Evolutionary conservation across 441 rosid genomes (phyloP).

Genomic region (Capsella rubella): DNA sequence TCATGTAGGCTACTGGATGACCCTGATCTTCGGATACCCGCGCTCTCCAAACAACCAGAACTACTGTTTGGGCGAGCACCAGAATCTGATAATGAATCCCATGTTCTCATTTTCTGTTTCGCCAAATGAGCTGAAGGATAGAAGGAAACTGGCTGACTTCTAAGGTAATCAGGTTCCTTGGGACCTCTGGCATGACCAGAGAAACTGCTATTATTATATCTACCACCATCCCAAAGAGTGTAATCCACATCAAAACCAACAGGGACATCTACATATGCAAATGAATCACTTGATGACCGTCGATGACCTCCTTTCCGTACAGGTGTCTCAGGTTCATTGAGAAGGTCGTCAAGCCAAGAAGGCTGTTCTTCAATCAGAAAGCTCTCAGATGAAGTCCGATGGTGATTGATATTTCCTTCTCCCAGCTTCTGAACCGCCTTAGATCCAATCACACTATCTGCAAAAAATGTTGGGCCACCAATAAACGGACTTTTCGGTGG

Average conservation of each 20-base stretch:
- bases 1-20: slow-evolving; percentile 55
- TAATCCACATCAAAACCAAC: slow-evolving; percentile 60
- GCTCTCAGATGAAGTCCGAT: slow-evolving; percentile 90
- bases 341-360: slow-evolving; percentile 97
- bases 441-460: slow-evolving; percentile 68
- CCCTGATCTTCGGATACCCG: slow-evolving; percentile 54
- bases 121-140: slow-evolving; percentile 52
- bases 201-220: slow-evolving; percentile 46
- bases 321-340: slow-evolving; percentile 93
- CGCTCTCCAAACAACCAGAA: slow-evolving; percentile 59
- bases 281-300: slow-evolving; percentile 95
- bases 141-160: slow-evolving; percentile 49
- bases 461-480: slow-evolving; percentile 57
- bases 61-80: slow-evolving; percentile 49
- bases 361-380: slow-evolving; percentile 84
- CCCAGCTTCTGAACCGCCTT: slow-evolving; percentile 73
- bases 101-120: slow-evolving; percentile 61
- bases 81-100: slow-evolving; percentile 63
- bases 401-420: slow-evolving; percentile 68
- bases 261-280: slow-evolving; percentile 76
- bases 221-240: slow-evolving; percentile 61
- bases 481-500: slow-evolving; percentile 95
- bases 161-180: slow-evolving; percentile 45
- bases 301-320: slow-evolving; percentile 87
- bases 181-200: slow-evolving; percentile 59